These are phyloP conservation scores for Plasmodium gonderi DNA, from an alignment of 169 alveolate genomes.

Conservation along the genomic window DNA sequence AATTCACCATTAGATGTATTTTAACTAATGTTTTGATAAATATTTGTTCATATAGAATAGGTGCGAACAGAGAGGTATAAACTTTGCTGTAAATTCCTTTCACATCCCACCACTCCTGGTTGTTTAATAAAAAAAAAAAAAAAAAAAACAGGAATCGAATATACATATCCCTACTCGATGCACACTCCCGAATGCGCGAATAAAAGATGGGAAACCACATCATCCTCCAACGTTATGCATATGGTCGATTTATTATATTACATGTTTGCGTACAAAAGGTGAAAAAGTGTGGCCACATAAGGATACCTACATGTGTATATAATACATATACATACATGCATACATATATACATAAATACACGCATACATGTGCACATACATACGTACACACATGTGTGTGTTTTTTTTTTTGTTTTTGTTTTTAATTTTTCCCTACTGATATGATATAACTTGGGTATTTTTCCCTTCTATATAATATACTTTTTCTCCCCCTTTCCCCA, in stretches of 20 bases:
- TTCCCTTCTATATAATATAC: not conserved
- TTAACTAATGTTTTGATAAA: too few relatives aligned
- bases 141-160: not conserved
- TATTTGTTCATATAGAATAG: not conserved
- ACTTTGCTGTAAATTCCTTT: not conserved
- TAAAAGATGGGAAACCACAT: not conserved
- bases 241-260: not conserved
- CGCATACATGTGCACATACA: slow-evolving; percentile 8
- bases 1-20: too few relatives aligned
- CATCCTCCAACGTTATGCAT: not conserved
- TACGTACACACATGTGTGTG: not conserved
- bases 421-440: not conserved
- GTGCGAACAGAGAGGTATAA: not conserved
- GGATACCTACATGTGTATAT: not conserved
- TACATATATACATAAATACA: slow-evolving; percentile 12
- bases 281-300: not conserved
- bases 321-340: not conserved
- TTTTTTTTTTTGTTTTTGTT: not conserved
- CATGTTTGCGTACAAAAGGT: not conserved
- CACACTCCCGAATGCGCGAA: not conserved
- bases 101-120: not conserved
- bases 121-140: not conserved
- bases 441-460: not conserved
- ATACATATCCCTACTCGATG: not conserved
- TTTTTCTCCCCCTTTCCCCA: not conserved